phyloP scores from a whole-genome alignment of 805 yeast genomes.

The Kodamaea kaohsiungensis region DNA sequence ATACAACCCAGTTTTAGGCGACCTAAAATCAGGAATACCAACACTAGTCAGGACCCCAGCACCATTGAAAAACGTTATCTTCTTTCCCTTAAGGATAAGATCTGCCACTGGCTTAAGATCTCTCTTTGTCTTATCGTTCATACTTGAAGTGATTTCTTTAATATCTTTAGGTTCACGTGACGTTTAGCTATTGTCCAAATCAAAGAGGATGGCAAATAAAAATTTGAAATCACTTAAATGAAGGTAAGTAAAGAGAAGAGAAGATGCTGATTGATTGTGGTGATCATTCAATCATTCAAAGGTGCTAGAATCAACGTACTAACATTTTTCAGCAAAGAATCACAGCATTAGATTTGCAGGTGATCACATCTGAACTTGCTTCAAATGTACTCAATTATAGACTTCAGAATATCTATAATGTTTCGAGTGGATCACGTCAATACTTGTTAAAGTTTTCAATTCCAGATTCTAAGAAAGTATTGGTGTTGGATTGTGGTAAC shows the following conservation, averaged over 20 bases:
- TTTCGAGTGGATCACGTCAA: slow-evolving; percentile 68
- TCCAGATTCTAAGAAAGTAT: slow-evolving; percentile 75
- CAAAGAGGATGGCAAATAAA: slow-evolving; percentile 4
- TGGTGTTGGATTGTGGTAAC: slow-evolving; percentile 86
- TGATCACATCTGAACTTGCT: slow-evolving; percentile 67
- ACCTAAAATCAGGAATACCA: slow-evolving; percentile 94
- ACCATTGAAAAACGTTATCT: slow-evolving; percentile 73
- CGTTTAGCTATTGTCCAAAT: background rate
- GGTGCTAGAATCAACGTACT: background rate
- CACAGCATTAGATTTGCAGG: slow-evolving; percentile 77
- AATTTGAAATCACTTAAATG: slow-evolving; percentile 4
- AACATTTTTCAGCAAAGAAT: slow-evolving; percentile 61
- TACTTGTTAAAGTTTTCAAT: slow-evolving; percentile 77
- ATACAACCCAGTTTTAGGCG: slow-evolving; percentile 87
- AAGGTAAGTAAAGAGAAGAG: slow-evolving; percentile 7
- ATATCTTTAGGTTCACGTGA: slow-evolving; percentile 3
- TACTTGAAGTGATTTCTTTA: background rate
- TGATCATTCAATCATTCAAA: too few species aligned
- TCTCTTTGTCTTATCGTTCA: slow-evolving; percentile 7
- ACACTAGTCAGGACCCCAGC: slow-evolving; percentile 94
- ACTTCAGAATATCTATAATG: slow-evolving; percentile 81
- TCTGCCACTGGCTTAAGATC: slow-evolving; percentile 27
- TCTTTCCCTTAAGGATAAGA: slow-evolving; percentile 34
- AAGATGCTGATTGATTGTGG: background rate
- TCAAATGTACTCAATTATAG: slow-evolving; percentile 61